Conservation (phyloP, 768 basidiomycete species). For the Leccinum imitatum region DNA sequence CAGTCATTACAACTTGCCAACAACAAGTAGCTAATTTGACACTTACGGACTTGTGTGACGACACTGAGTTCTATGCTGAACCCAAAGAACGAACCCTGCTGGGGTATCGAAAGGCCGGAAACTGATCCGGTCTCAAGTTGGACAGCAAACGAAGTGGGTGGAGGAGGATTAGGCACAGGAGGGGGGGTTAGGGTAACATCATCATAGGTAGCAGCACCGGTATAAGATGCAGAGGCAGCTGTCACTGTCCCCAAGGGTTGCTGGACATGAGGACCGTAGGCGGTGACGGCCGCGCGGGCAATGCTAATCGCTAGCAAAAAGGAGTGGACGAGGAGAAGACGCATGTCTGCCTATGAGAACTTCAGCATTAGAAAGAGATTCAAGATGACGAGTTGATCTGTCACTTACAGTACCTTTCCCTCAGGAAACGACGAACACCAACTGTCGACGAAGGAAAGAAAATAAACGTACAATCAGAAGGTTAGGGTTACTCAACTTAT, state of each 20-base stretch:
- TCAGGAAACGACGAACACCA: neutral
- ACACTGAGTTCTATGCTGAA: constrained; percentile 80
- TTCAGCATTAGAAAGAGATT: neutral
- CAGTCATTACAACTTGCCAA: neutral
- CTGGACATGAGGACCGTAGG: constrained; percentile 26
- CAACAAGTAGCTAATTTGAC: neutral
- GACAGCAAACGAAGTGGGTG: constrained; percentile 42
- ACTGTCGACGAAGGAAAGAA: too few relatives aligned
- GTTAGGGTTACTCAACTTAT: neutral
- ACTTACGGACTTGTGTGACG: constrained; percentile 42
- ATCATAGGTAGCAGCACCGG: constrained; percentile 52
- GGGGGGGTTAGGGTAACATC: constrained; percentile 50
- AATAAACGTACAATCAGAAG: neutral
- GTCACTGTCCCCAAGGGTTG: constrained; percentile 29
- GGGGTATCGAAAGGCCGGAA: constrained; percentile 39
- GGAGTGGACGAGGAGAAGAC: constrained; percentile 24
- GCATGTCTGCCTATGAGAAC: constrained; percentile 14
- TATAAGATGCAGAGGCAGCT: constrained; percentile 42
- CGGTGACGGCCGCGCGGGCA: constrained; percentile 13
- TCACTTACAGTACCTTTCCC: neutral
- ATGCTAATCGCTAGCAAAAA: constrained; percentile 16
- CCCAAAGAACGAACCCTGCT: constrained; percentile 62
- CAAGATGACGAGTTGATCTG: neutral
- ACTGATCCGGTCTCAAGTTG: constrained; percentile 36
- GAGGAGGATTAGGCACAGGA: constrained; percentile 44